These are phyloP conservation scores for Phytopythium litorale DNA, from an alignment of 352 stramenopile species.

Conservation along the genomic window DNA sequence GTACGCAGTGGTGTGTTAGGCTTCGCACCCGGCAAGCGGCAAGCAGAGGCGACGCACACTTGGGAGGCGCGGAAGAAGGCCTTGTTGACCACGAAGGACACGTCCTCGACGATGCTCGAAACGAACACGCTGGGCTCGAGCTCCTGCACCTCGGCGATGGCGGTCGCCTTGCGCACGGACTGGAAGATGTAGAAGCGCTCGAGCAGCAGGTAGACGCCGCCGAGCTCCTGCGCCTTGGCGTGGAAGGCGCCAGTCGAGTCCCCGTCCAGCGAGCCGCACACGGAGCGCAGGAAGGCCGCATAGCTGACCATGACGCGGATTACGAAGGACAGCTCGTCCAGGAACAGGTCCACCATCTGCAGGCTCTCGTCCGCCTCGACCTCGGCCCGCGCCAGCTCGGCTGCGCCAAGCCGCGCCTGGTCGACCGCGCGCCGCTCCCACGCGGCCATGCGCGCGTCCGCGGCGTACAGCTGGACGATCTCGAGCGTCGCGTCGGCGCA, in stretches of 20 bases:
- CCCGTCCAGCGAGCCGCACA: slow-evolving; percentile 47
- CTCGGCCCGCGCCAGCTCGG: slow-evolving; percentile 16
- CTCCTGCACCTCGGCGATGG: slow-evolving; percentile 75
- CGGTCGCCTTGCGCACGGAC: slow-evolving; percentile 79
- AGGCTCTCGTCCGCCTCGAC: slow-evolving; percentile 78
- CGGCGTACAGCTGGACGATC: slow-evolving; percentile 69
- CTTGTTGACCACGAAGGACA: slow-evolving; percentile 85
- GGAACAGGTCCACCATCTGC: slow-evolving; percentile 83
- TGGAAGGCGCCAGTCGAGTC: slow-evolving; percentile 31
- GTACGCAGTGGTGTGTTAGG: not conserved
- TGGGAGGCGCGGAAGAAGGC: slow-evolving; percentile 71
- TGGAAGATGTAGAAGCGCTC: slow-evolving; percentile 87
- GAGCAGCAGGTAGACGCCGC: slow-evolving; percentile 75
- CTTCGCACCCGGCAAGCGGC: not conserved
- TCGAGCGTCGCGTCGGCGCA: slow-evolving; percentile 52
- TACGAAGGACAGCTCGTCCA: slow-evolving; percentile 79
- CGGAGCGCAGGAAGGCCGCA: slow-evolving; percentile 39
- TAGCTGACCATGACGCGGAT: slow-evolving; percentile 75
- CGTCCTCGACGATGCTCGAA: slow-evolving; percentile 79
- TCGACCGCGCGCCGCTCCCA: slow-evolving; percentile 73
- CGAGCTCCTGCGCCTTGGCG: slow-evolving; percentile 68
- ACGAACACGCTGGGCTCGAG: slow-evolving; percentile 65
- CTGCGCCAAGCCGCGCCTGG: slow-evolving; percentile 39
- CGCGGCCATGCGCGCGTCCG: slow-evolving; percentile 65
- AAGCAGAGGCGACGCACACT: slow-evolving; percentile 31